Percentiles rank a stretch among this genome's conserved stretches.
Conservation (phyloP, 306 rosid genomes). For the Medicago truncatula region MtrunA17r5.0-ANR NC_053045.1:3260501-3261000, state of each 20-base stretch:
- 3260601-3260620: slow-evolving; percentile 80
- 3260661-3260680: slow-evolving; percentile 75
- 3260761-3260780: neutral
- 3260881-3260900: neutral
- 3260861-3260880: neutral
- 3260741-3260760: slow-evolving; percentile 74
- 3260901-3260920: slow-evolving; percentile 70
- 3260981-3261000: slow-evolving; percentile 77
- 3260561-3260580: slow-evolving; percentile 65
- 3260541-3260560: slow-evolving; percentile 76
- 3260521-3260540: slow-evolving; percentile 85
- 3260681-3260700: slow-evolving; percentile 91
- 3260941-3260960: slow-evolving; percentile 88
- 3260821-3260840: neutral
- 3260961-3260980: slow-evolving; percentile 73
- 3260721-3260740: slow-evolving; percentile 78
- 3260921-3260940: slow-evolving; percentile 94
- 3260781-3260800: slow-evolving; percentile 12
- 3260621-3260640: slow-evolving; percentile 75
- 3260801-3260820: neutral
- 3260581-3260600: slow-evolving; percentile 83
- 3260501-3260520: slow-evolving; percentile 72
- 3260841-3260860: neutral
- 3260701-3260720: slow-evolving; percentile 97
- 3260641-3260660: slow-evolving; percentile 73